Base-by-base conservation (phyloP, 2,329 filamentous ascomycete genomes). In the Cytospora piceicola region DNA sequence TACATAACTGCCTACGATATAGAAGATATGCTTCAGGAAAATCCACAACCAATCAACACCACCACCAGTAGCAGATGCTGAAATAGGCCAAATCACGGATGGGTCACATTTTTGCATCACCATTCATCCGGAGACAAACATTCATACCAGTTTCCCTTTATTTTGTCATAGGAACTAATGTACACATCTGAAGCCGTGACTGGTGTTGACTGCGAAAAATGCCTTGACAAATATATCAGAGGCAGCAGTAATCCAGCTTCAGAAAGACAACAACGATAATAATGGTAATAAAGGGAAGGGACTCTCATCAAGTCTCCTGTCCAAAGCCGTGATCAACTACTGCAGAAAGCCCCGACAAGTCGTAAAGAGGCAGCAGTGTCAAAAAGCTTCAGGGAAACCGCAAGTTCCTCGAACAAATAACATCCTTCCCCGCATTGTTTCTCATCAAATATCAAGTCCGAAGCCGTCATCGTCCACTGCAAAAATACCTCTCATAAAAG, bases 171-270 rank as follows among this genome's bases (percentile, higher is more conserved):
- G 39, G 8, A 11, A 36, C 32, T 39, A 22, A 52, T 20, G 15
- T 57, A 57, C 36, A 39, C 57, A 27, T 63, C 61, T 29, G 30
- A 55, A 51, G 54, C 61, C 39, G 61, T 63, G 61, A 57, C 46
- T 4, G 34, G 34, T 36, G 2, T 57, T 52, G 11, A 57, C 53
- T 63, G 53, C 61, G 53, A 27, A 63, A 63, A 22, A 32, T 14
- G 53, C 61, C 61, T 32, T 34, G 24, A 57, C 61, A 32, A 57
- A 30, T 8, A 22, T 36, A 57, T 24, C n/a, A 51, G 42, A 51
- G 61, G 54, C 60, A 53, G 61, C 61, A 63, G 61, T 52, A 57
- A 27, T 63, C 61, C 57, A 63, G 61, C 53, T 46, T 42, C 42
- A 57, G 53, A 57, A 42, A 15, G n/a, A 49, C 39, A 42, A 20